These are phyloP conservation scores for Auriscalpium vulgare DNA, from an alignment of 768 basidiomycete species.

Conservation along the genomic window DNA sequence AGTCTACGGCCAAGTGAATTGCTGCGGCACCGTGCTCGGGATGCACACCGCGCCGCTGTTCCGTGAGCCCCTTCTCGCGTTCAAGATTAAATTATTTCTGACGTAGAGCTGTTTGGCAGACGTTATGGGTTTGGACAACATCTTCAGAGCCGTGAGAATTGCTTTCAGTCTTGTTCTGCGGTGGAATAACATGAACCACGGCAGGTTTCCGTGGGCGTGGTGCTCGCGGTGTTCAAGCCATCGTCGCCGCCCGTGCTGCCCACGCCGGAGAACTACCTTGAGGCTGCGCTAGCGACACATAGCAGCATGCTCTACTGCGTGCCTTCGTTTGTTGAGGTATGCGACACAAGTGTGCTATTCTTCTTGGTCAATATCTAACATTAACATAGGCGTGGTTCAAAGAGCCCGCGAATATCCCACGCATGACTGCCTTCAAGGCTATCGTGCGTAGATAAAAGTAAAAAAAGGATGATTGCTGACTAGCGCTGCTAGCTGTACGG, in stretches of 20 bases:
- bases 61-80: not conserved
- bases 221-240: constrained; percentile 18
- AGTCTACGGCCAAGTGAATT: not conserved
- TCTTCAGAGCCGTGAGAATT: not conserved
- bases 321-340: constrained; percentile 22
- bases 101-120: constrained; percentile 3
- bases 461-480: not conserved
- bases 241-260: constrained; percentile 14
- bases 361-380: not conserved
- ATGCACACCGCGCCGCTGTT: not conserved
- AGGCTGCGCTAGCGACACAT: constrained; percentile 5
- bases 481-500: constrained; percentile 23
- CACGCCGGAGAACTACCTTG: constrained; percentile 17
- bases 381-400: constrained; percentile 16
- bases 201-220: constrained; percentile 6
- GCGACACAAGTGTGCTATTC: not conserved
- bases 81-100: not conserved
- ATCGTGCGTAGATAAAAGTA: constrained; percentile 3
- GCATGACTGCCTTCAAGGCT: constrained; percentile 5
- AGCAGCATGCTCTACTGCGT: constrained; percentile 13
- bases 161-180: not conserved
- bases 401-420: constrained; percentile 5
- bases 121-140: constrained; percentile 1
- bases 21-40: not conserved
- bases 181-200: not conserved